These are phyloP conservation scores for Meyerozyma athensensis DNA, from an alignment of 1,139 yeast species.

Conservation along the genomic window DNA sequence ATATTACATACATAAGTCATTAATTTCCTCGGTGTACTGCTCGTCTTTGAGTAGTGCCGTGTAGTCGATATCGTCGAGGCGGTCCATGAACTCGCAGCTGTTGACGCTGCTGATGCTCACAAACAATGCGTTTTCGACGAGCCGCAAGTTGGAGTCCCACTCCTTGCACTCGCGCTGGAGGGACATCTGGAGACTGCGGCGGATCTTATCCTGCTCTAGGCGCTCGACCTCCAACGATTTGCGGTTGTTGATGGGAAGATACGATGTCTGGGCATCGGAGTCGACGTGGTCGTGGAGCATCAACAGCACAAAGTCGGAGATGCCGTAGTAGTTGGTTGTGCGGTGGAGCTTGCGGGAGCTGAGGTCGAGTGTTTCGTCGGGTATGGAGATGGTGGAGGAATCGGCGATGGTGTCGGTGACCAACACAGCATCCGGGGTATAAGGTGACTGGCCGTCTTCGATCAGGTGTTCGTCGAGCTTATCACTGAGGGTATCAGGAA, in stretches of 20 bases:
- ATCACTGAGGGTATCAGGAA: not conserved
- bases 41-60: slow-evolving; percentile 17
- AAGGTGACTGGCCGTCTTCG: slow-evolving; percentile 7
- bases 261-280: slow-evolving; percentile 5
- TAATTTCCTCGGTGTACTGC: slow-evolving; percentile 14
- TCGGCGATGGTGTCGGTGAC: slow-evolving; percentile 1
- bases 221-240: slow-evolving; percentile 24
- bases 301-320: slow-evolving; percentile 19
- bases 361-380: slow-evolving; percentile 6
- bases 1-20: no score
- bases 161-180: slow-evolving; percentile 11
- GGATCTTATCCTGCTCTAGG: slow-evolving; percentile 16
- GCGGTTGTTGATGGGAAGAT: slow-evolving; percentile 20
- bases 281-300: slow-evolving; percentile 13
- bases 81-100: slow-evolving; percentile 6
- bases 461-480: slow-evolving; percentile 5
- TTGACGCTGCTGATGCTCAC: slow-evolving; percentile 14
- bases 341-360: slow-evolving; percentile 15
- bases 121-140: slow-evolving; percentile 26
- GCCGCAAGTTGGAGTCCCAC: slow-evolving; percentile 11
- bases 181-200: slow-evolving; percentile 19
- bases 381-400: slow-evolving; percentile 4
- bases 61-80: slow-evolving; percentile 19
- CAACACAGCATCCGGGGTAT: slow-evolving; percentile 6
- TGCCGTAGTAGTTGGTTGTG: slow-evolving; percentile 20